Evolutionary conservation across 2,329 filamentous ascomycete genomes (phyloP), one percentile per base, ranked within the genome.

Genomic region (Ophiocordyceps camponoti-saundersi): DNA sequence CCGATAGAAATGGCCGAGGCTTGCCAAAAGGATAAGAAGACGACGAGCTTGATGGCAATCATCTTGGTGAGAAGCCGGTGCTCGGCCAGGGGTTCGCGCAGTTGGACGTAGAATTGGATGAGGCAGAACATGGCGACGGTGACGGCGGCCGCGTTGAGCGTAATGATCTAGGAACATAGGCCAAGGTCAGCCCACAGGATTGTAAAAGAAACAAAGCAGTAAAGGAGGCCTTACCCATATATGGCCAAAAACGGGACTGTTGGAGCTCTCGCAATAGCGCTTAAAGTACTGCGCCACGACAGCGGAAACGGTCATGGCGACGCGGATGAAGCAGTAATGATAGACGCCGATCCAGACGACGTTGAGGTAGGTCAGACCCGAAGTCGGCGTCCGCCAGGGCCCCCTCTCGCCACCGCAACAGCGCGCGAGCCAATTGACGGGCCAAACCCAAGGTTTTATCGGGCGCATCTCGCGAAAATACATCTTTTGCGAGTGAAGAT

Each of bases 11-110:
- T 72, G 51, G 68, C 62, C 5, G 68, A 65, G 3, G 61, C 71
- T 64, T 95, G 87, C 87, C 87, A 94, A 63, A 93, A 93, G 34
- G 82, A 88, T 53, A 95, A 73, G 69, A 94, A 94, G 57, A 94
- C 87, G 57, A 93, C 86, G 26, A 93, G 72, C 64, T 94, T 94
- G 65, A 95, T 92, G 56, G 85, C 83, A 20, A 87, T 59, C 23
- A 94, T 79, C 63, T 94, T 94, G 52, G 90, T 63, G 53, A 90
- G 82, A 0, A 86, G 83, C 18, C 67, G 71, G 58, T 93, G 77
- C 47, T 80, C 73, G 8, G 72, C 70, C 23, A 94, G 71, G 49
- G 85, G 76, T 1, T 71, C 65, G 51, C 77, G 79, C 43, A 92
- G 69, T 61, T 93, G 85, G 29, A 84, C 61, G 61, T 94, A 94